phyloP scores from a whole-genome alignment of 2,329 filamentous ascomycete species.

The Albophoma yamanashiensis region DNA sequence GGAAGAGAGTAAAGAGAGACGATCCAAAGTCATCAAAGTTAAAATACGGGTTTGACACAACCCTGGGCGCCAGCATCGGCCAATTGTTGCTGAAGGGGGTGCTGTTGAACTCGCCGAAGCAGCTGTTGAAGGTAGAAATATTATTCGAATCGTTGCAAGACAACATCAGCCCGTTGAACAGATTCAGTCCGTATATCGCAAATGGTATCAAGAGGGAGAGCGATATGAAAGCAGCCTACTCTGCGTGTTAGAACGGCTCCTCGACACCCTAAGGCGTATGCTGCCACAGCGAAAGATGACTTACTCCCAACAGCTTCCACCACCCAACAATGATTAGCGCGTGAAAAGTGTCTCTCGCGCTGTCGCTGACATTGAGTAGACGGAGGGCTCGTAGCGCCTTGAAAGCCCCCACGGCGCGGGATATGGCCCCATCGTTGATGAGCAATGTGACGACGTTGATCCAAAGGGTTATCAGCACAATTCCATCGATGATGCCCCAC shows the following conservation, averaged over 20 bases:
- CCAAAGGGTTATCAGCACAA: slow-evolving; percentile 90
- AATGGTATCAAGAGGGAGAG: slow-evolving; percentile 91
- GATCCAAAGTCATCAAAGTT: slow-evolving; percentile 94
- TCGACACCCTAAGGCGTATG: not conserved
- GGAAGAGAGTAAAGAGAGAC: slow-evolving; percentile 91
- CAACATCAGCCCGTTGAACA: slow-evolving; percentile 77
- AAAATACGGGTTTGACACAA: slow-evolving; percentile 72
- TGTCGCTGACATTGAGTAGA: slow-evolving; percentile 91
- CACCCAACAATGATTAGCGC: slow-evolving; percentile 89
- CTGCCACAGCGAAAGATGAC: slow-evolving; percentile 15
- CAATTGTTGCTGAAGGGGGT: slow-evolving; percentile 64
- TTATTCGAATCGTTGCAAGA: slow-evolving; percentile 58
- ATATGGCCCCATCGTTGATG: slow-evolving; percentile 71
- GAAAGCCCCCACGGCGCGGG: slow-evolving; percentile 87
- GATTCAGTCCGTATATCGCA: slow-evolving; percentile 87
- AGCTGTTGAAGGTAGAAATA: slow-evolving; percentile 55
- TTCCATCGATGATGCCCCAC: slow-evolving; percentile 90
- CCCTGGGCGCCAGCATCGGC: slow-evolving; percentile 73
- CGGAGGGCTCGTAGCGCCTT: slow-evolving; percentile 89
- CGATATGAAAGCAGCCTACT: slow-evolving; percentile 75
- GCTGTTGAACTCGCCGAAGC: slow-evolving; percentile 73
- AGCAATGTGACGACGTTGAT: slow-evolving; percentile 83
- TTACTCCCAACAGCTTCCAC: slow-evolving; percentile 81
- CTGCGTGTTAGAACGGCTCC: slow-evolving; percentile 5
- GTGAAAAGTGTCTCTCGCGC: slow-evolving; percentile 90